Base-by-base conservation (phyloP, 225 moss, liverwort and hornwort species). In the Takakia lepidozioides region DNA sequence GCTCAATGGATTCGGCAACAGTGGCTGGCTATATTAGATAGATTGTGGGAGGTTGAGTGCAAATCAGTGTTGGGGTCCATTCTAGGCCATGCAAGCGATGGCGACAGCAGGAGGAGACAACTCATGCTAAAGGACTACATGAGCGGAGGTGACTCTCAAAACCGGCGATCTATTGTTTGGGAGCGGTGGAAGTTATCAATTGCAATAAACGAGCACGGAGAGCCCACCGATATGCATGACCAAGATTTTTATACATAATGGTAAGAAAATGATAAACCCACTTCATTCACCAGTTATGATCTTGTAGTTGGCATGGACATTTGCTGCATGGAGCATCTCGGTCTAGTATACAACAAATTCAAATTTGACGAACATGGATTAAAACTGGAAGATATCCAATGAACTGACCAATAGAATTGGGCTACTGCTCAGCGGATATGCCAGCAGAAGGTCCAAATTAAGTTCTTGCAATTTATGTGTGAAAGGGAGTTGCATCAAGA, bases 61-160 rank as follows among this genome's bases (percentile, higher is more conserved):
- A 2, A 26, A n/a, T 11, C 14, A 4, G 6, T 28, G 26, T n/a
- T 48, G 2, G 48, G 48, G 3, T 17, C 3, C n/a, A 11, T 48
- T 3, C 14, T 48, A 26, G 10, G 48, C 2, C 48, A 48, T 48
- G 48, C 25, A 3, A 48, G 48, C 48, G 48, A 48, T 28, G 27
- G 48, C 2, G 48, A 48, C 29, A 48, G 48, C 48, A 26, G 25
- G n/a, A 48, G 48, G 26, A 26, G 48, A n/a, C 48, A 48, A 27
- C 29, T 48, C 3, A 48, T 48, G 48, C 13, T 48, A 14, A 3
- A 2, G 3, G 27, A 48, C 17, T 48, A 48, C 13, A 48, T 8
- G 15, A 10, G 5, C n/a, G n/a, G n/a, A n/a, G n/a, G n/a, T n/a
- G n/a, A n/a, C n/a, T n/a, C n/a, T n/a, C n/a, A n/a, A n/a, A n/a